phyloP scores from a whole-genome alignment of 108 stramenopile genomes.

The Cyclotella choctawhatcheeana region DNA sequence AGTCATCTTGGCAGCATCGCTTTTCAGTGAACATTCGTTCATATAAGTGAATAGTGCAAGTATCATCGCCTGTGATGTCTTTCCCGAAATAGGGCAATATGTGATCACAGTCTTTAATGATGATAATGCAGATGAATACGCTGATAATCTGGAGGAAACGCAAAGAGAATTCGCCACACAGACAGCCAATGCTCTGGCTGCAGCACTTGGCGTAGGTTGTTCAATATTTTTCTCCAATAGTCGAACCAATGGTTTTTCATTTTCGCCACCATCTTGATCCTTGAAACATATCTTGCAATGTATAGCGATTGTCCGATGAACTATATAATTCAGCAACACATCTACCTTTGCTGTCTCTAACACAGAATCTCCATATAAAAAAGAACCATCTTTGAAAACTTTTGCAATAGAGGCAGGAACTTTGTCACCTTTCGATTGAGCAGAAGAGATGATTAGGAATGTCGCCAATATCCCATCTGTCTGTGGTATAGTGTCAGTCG shows the following conservation, averaged over 20 bases:
- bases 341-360: constrained; percentile 58
- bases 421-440: constrained; percentile 33
- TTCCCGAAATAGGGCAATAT: constrained; percentile 39
- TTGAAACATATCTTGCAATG: constrained; percentile 55
- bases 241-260: constrained; percentile 40
- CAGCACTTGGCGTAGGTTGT: constrained; percentile 35
- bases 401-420: constrained; percentile 54
- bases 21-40: constrained; percentile 52
- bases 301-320: constrained; percentile 70
- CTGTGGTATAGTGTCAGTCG: constrained; percentile 59
- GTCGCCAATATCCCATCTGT: constrained; percentile 71
- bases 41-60: constrained; percentile 61
- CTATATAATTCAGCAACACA: constrained; percentile 52
- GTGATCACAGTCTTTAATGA: constrained; percentile 63
- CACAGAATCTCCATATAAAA: constrained; percentile 44
- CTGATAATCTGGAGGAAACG: constrained; percentile 17
- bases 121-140: constrained; percentile 37
- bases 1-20: constrained; percentile 28
- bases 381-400: constrained; percentile 53
- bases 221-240: constrained; percentile 39
- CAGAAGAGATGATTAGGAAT: constrained; percentile 56
- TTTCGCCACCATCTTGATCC: constrained; percentile 18
- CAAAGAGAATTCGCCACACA: constrained; percentile 61
- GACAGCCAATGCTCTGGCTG: constrained; percentile 57
- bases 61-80: constrained; percentile 50